phyloP scores from a whole-genome alignment of 352 stramenopile species.

The Halophytophthora batemanensis region DNA sequence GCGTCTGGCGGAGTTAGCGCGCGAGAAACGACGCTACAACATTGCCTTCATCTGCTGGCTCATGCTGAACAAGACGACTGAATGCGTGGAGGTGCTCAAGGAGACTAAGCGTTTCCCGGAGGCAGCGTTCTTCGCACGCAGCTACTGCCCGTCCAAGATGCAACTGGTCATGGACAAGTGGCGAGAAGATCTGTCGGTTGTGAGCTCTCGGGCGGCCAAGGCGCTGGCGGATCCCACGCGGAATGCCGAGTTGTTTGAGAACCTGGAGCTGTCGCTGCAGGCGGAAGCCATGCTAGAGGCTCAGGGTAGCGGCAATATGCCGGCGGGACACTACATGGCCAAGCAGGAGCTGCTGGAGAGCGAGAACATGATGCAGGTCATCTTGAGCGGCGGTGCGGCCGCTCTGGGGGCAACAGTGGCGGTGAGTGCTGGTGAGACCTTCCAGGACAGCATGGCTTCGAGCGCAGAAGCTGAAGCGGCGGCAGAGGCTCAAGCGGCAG shows the following conservation, averaged over 20 bases:
- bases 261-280: conserved; percentile 92
- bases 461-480: conserved; percentile 22
- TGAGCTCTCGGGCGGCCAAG: conserved; percentile 91
- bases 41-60: conserved; percentile 96
- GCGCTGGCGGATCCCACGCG: conserved; percentile 91
- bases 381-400: conserved; percentile 32
- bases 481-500: conserved; percentile 15
- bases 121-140: conserved; percentile 98
- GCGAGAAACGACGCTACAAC: conserved; percentile 90
- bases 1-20: conserved; percentile 85
- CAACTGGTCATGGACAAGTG: conserved; percentile 95
- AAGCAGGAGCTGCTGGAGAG: conserved; percentile 63
- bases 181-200: conserved; percentile 90
- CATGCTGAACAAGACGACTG: conserved; percentile 93
- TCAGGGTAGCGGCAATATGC: conserved; percentile 50
- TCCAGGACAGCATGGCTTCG: conserved; percentile 14
- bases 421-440: conserved; percentile 6
- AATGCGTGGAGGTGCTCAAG: conserved; percentile 95
- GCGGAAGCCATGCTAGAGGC: conserved; percentile 91
- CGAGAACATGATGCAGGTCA: conserved; percentile 49
- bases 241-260: conserved; percentile 95
- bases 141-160: conserved; percentile 96
- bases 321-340: conserved; percentile 75
- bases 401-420: conserved; percentile 9
- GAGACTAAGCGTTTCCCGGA: conserved; percentile 95